phyloP scores from a whole-genome alignment of 805 yeast genomes.

The Yamadazyma sp. region DNA sequence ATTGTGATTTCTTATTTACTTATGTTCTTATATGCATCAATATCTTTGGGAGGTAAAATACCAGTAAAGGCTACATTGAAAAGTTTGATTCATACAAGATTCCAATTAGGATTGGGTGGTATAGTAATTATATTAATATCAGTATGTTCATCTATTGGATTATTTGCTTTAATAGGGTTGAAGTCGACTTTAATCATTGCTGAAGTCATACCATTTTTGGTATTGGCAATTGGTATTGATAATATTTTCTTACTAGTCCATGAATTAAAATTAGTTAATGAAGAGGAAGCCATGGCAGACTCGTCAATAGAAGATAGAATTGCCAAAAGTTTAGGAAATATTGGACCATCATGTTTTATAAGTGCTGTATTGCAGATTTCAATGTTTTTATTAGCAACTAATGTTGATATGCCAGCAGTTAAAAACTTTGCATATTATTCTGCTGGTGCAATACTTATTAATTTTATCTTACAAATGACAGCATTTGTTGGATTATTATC shows the following conservation, averaged over 20 bases:
- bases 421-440: constrained; percentile 89
- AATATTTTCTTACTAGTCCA: constrained; percentile 85
- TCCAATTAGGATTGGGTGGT: constrained; percentile 80
- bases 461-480: constrained; percentile 76
- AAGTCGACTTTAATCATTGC: constrained; percentile 91
- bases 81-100: constrained; percentile 51
- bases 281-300: constrained; percentile 29
- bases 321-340: constrained; percentile 59
- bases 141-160: constrained; percentile 78
- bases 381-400: constrained; percentile 74
- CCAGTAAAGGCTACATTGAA: constrained; percentile 33
- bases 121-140: constrained; percentile 77
- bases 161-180: constrained; percentile 71
- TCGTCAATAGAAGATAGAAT: constrained; percentile 51
- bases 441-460: constrained; percentile 78
- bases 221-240: constrained; percentile 94
- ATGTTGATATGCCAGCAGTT: constrained; percentile 94
- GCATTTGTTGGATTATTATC: constrained; percentile 72
- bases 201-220: constrained; percentile 91
- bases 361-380: constrained; percentile 76
- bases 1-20: constrained; percentile 71
- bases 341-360: constrained; percentile 84
- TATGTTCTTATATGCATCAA: constrained; percentile 86
- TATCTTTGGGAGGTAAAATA: constrained; percentile 67
- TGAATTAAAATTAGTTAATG: constrained; percentile 60